Conservation (phyloP, 164 flowering plant species). For the Dillenia suffruticosa region DNA sequence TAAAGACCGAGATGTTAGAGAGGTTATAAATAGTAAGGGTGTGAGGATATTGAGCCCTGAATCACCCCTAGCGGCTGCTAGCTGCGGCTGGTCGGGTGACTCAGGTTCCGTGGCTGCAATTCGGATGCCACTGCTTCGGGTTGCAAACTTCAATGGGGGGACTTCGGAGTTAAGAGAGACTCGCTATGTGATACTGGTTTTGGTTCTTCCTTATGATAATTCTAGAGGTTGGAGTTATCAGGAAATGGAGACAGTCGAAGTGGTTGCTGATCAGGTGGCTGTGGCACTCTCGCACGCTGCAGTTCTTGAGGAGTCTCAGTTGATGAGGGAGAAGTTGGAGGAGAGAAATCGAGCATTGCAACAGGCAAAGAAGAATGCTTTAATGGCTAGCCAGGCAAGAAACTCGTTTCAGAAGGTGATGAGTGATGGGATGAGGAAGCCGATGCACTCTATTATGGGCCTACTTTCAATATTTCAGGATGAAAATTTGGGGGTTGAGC, state of each 20-base stretch:
- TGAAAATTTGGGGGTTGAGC: conserved; percentile 52
- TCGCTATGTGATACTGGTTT: conserved; percentile 35
- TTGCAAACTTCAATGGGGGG: conserved; percentile 19
- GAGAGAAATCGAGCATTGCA: conserved; percentile 81
- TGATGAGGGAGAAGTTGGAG: conserved; percentile 77
- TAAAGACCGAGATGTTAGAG: conserved; percentile 53
- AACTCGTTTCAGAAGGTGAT: conserved; percentile 81
- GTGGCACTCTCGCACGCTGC: conserved; percentile 98
- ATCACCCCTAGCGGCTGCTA: conserved; percentile 57
- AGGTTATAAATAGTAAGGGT: conserved; percentile 47
- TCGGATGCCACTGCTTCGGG: conserved; percentile 18
- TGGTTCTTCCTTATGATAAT: conserved; percentile 52
- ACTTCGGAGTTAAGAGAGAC: conserved; percentile 23
- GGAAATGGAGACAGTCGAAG: conserved; percentile 60
- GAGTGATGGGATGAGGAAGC: conserved; percentile 85
- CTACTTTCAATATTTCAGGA: conserved; percentile 70
- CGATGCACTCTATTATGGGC: conserved; percentile 91
- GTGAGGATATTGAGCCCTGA: conserved; percentile 59
- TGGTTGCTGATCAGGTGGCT: conserved; percentile 78
- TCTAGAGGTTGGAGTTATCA: conserved; percentile 25
- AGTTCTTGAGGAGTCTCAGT: conserved; percentile 86
- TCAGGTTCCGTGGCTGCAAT: conserved; percentile 41
- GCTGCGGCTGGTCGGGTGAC: conserved; percentile 43
- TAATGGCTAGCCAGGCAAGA: conserved; percentile 94
- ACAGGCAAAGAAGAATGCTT: conserved; percentile 65